Conservation (phyloP, 805 yeast species). For the Saccharomycopsis sp. region DNA sequence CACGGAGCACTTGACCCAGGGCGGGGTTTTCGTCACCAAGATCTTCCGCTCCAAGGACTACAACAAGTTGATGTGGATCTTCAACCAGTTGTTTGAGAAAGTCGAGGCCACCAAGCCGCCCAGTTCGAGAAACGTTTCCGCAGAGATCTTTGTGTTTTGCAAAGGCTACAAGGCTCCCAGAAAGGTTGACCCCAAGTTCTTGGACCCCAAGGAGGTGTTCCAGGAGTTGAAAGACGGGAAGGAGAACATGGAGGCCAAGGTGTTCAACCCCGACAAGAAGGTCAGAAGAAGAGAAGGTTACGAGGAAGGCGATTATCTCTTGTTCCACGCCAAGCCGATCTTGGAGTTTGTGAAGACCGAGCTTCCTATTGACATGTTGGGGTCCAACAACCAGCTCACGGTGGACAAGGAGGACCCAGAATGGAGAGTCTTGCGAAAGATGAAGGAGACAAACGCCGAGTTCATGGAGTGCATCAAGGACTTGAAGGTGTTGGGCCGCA, state of each 20-base stretch:
- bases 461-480: slow-evolving; percentile 79
- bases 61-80: slow-evolving; percentile 95
- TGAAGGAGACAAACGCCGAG: slow-evolving; percentile 73
- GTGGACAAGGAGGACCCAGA: slow-evolving; percentile 48
- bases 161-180: slow-evolving; percentile 94
- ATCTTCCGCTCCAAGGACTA: slow-evolving; percentile 98
- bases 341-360: slow-evolving; percentile 75
- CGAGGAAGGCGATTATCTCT: slow-evolving; percentile 80
- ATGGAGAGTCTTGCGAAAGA: slow-evolving; percentile 59
- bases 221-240: slow-evolving; percentile 77
- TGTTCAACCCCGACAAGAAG: slow-evolving; percentile 90
- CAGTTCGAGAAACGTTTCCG: slow-evolving; percentile 97
- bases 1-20: slow-evolving; percentile 80
- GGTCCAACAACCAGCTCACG: slow-evolving; percentile 57
- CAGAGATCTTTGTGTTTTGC: slow-evolving; percentile 97
- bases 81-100: slow-evolving; percentile 88
- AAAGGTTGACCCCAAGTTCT: slow-evolving; percentile 81
- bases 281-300: slow-evolving; percentile 91
- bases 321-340: slow-evolving; percentile 61
- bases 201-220: slow-evolving; percentile 89
- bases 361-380: slow-evolving; percentile 78
- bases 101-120: slow-evolving; percentile 99
- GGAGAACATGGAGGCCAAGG: slow-evolving; percentile 80
- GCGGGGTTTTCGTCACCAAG: slow-evolving; percentile 94
- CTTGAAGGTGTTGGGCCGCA: slow-evolving; percentile 86